Percentiles rank a stretch among this genome's conserved stretches.
Conservation (phyloP, 768 basidiomycete genomes). For the Galerina marginata region DNA sequence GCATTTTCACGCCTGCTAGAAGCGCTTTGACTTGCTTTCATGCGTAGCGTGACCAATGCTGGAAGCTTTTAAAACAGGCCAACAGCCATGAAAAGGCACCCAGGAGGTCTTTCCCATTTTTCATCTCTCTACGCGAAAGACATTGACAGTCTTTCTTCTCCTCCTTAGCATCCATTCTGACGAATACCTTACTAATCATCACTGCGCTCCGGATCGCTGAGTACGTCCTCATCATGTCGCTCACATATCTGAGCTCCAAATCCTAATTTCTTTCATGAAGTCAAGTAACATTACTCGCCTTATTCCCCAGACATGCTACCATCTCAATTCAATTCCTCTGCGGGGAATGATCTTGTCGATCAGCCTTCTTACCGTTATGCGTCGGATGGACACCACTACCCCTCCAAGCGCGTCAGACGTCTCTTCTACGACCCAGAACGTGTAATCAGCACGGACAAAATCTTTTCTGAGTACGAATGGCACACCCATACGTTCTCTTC, state of each 20-base stretch:
- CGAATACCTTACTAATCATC: neutral
- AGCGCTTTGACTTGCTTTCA: neutral
- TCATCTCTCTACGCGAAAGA: no score
- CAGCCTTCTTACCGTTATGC: neutral
- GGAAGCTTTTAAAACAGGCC: conserved; percentile 16
- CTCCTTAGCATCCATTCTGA: neutral
- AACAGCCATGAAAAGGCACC: neutral
- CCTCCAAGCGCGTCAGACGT: conserved; percentile 17
- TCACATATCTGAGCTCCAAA: neutral
- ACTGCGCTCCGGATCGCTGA: no score
- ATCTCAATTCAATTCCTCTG: conserved; percentile 7
- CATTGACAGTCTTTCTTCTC: no score
- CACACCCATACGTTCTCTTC: conserved; percentile 10
- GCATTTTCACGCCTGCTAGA: conserved; percentile 4
- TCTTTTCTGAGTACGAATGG: conserved; percentile 20
- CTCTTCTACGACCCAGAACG: conserved; percentile 18
- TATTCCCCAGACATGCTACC: neutral
- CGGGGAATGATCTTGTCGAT: neutral
- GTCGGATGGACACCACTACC: conserved; percentile 1
- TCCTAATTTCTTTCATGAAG: neutral
- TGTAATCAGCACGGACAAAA: conserved; percentile 6
- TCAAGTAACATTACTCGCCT: neutral
- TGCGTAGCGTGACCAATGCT: neutral
- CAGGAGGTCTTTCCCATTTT: conserved; percentile 1
- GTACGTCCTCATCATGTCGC: neutral